Conservation (phyloP, 805 yeast species). For the Schizosaccharomyces cryophilus region DNA sequence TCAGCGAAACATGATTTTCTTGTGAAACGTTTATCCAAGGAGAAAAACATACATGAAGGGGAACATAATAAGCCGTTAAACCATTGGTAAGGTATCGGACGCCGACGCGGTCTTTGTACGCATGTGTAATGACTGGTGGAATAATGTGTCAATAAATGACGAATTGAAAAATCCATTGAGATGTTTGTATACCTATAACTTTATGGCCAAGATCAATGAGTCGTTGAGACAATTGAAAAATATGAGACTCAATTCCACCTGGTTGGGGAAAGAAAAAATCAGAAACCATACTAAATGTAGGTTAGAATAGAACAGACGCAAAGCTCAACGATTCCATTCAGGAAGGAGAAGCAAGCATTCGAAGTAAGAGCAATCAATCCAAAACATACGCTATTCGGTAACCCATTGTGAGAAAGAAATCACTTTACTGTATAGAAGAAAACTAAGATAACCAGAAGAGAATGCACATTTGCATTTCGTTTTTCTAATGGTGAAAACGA, state of each 20-base stretch:
- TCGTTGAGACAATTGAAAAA: constrained; percentile 70
- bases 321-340: not conserved
- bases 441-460: too few species aligned
- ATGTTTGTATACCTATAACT: constrained; percentile 18
- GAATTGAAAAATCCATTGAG: not conserved
- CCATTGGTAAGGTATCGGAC: constrained; percentile 71
- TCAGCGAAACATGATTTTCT: not conserved
- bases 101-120: constrained; percentile 63
- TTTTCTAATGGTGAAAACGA: too few species aligned
- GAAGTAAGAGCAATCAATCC: not conserved
- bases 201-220: constrained; percentile 61
- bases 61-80: constrained; percentile 73
- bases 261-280: constrained; percentile 97
- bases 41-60: constrained; percentile 27
- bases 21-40: not conserved
- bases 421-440: too few species aligned
- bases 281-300: constrained; percentile 38
- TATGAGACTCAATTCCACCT: constrained; percentile 93
- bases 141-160: not conserved
- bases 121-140: constrained; percentile 53
- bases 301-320: not conserved
- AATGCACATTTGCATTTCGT: too few species aligned
- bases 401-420: not conserved
- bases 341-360: too few species aligned
- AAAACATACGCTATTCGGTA: not conserved